Conservation (phyloP, 2,329 filamentous ascomycete species). For the Raffaelea arxii region DNA sequence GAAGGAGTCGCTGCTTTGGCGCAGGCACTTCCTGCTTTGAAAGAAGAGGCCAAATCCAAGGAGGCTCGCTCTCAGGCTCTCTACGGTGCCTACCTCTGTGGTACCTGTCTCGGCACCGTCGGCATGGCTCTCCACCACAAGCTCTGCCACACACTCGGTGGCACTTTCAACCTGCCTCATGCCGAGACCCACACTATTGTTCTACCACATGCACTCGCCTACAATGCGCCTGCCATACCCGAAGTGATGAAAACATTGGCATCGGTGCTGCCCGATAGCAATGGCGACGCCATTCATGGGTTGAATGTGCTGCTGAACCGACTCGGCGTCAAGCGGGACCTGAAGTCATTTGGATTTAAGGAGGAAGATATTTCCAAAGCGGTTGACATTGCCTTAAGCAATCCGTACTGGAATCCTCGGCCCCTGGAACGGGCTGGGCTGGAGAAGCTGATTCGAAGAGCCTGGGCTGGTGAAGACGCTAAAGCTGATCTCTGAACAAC, state of each 20-base stretch:
- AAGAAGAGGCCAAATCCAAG: conserved; percentile 27
- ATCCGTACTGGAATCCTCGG: conserved; percentile 50
- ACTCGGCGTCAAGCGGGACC: conserved; percentile 37
- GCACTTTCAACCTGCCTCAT: conserved; percentile 53
- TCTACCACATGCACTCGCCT: conserved; percentile 52
- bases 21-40: conserved; percentile 40
- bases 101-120: conserved; percentile 47
- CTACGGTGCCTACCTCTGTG: conserved; percentile 58
- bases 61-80: conserved; percentile 40
- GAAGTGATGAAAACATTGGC: conserved; percentile 43
- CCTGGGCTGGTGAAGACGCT: conserved; percentile 47
- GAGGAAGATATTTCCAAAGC: conserved; percentile 48
- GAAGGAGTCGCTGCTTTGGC: conserved; percentile 48
- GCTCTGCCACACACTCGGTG: conserved; percentile 55
- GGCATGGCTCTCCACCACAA: conserved; percentile 60
- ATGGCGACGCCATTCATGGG: conserved; percentile 48
- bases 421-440: conserved; percentile 38
- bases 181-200: conserved; percentile 57
- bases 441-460: conserved; percentile 43
- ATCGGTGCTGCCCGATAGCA: conserved; percentile 40
- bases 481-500: conserved; percentile 35
- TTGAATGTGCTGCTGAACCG: conserved; percentile 45
- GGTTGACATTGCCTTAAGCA: conserved; percentile 43
- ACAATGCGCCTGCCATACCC: conserved; percentile 47
- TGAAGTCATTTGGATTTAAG: conserved; percentile 45